Conservation (phyloP, 2,329 filamentous ascomycete species). For the Metarhizium humberi region DNA sequence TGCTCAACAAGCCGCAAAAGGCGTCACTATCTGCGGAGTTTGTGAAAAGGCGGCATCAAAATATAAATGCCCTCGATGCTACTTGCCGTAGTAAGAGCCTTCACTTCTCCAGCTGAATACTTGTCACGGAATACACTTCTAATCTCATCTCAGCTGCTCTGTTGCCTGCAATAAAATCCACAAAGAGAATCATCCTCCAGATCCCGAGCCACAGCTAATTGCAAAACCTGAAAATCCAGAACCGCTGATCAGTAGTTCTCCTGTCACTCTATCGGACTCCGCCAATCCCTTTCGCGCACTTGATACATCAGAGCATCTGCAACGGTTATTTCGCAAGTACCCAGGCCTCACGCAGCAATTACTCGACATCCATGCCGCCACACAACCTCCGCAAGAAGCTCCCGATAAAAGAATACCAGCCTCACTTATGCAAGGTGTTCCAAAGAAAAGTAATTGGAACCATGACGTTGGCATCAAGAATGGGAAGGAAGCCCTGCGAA, state of each 20-base stretch:
- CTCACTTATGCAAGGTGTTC: conserved; percentile 22
- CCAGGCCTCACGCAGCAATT: conserved; percentile 39
- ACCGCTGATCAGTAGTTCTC: neutral
- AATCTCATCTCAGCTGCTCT: conserved; percentile 39
- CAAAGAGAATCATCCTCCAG: conserved; percentile 37
- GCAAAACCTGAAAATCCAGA: conserved; percentile 8
- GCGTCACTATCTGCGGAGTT: conserved; percentile 34
- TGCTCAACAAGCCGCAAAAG: neutral
- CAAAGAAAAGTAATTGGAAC: conserved; percentile 41
- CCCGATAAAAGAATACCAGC: conserved; percentile 19
- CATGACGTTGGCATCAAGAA: conserved; percentile 47
- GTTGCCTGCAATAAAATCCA: conserved; percentile 46
- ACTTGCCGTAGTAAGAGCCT: conserved; percentile 44
- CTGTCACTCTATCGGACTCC: conserved; percentile 11
- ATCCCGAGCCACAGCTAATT: conserved; percentile 21
- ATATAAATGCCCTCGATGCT: conserved; percentile 55
- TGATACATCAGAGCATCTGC: conserved; percentile 39
- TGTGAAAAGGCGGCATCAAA: conserved; percentile 43
- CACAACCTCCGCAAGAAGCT: conserved; percentile 32
- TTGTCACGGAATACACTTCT: neutral
- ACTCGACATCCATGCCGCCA: conserved; percentile 38
- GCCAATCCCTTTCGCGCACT: conserved; percentile 41
- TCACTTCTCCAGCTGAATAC: neutral
- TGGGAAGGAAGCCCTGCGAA: conserved; percentile 44
- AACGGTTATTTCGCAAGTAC: conserved; percentile 42